Base-by-base conservation (phyloP, 2,329 filamentous ascomycete genomes). In the Aspergillaceae sp. region DNA sequence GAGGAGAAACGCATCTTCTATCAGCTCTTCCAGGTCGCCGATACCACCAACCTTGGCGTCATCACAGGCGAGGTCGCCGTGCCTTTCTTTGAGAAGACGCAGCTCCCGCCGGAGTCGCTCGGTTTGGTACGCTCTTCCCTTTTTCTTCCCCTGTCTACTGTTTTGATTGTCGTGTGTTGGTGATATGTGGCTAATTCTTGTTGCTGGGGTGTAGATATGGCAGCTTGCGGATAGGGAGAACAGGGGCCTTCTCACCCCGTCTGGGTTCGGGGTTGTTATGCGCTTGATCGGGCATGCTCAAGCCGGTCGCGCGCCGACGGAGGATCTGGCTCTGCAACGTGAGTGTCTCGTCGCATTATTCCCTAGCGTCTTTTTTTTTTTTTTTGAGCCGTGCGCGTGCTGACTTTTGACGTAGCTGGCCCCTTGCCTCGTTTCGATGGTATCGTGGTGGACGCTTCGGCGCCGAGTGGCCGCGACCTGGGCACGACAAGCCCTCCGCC, bases 181-280 rank as follows among this genome's bases (percentile, higher is more conserved):
- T 19, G 19, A 36, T 41, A 32, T 26, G 33, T 28, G 5, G 32
- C 29, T 7, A 10, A 40, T 37, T 29, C 43, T 36, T 41, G 40
- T 50, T 51, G 34, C 36, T 38, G 27, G 26, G 40, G 29, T 53
- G 48, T 68, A 95, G 86, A 97, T 98, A 77, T 98, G 92, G 92
- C 91, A 97, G 72, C 92, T 98, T 66, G 91, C 92, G 56, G 92
- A 98, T 72, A 89, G 81, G 55, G 91, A 97, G 73, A 98, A 98
- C 73, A 82, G 90, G 54, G 92, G 92, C 44, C 86, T 97, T 56
- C 75, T 98, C 56, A 96, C 90, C 32, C 89, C 89, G 19, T 81
- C 89, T 37, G 92, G 91, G 64, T 98, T 98, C 71, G 87, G 90
- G 50, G 80, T 95, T 64, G 92, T 94, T 48, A 72, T 98, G 63